Evolutionary conservation across 331 rosid species (phyloP).

Genomic region (Stylosanthes scabra): DNA sequence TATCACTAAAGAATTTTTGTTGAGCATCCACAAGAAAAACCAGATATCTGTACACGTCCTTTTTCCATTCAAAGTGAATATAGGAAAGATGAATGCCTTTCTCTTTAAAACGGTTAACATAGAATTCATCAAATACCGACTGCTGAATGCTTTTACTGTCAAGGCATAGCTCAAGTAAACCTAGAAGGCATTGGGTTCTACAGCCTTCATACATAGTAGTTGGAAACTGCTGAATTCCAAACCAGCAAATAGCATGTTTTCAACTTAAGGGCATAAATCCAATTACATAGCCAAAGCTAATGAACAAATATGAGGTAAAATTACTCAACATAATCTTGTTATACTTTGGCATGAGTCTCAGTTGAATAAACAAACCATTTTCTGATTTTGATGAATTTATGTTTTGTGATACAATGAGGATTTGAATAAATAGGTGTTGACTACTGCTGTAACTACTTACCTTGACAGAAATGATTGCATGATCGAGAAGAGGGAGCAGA

Average conservation of each 20-base stretch:
- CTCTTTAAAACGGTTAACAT: not conserved
- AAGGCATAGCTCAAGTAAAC: not conserved
- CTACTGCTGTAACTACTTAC: constrained; percentile 45
- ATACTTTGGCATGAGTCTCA: not conserved
- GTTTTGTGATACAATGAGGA: not conserved
- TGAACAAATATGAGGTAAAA: constrained; percentile 4
- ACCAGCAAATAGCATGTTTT: too few relatives aligned
- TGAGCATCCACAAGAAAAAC: constrained; percentile 16
- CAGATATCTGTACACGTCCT: not conserved
- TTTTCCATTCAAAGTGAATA: constrained; percentile 14
- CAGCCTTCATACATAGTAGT: not conserved
- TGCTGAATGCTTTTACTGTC: not conserved
- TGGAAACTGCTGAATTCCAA: not conserved
- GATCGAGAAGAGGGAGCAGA: constrained; percentile 98
- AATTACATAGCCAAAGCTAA: not conserved
- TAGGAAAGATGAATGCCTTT: not conserved
- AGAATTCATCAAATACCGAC: not conserved
- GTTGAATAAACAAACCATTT: constrained; percentile 24
- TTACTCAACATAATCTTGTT: not conserved
- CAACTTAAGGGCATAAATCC: constrained; percentile 9
- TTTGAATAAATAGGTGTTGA: not conserved
- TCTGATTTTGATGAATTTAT: not conserved
- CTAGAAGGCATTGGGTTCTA: not conserved
- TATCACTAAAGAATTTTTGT: not conserved
- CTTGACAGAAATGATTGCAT: constrained; percentile 89